Base-by-base conservation (phyloP, 1,139 yeast genomes). In the Saccharomyces hybrid region DNA sequence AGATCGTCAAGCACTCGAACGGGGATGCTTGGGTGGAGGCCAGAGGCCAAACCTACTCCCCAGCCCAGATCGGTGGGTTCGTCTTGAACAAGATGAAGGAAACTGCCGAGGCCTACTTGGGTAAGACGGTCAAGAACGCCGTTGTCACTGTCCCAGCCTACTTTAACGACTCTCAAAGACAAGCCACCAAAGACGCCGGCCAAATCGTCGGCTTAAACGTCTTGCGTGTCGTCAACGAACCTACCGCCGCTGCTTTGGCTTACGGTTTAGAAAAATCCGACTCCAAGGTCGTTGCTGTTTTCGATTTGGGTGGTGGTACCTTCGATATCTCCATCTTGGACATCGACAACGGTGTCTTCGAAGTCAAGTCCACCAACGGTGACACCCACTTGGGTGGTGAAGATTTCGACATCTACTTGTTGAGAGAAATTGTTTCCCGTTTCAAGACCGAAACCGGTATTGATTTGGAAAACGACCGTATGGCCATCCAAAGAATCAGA, bases 381-480 rank as follows among this genome's bases (percentile, higher is more conserved):
- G 96, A 88, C 75, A 88, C 96, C 68, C 96, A 88, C 75, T 82
- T 88, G 73, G 96, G 96, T 80, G 97, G 97, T 81, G 97, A 89
- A 79, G 97, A 90, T 79, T 90, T 90, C 70, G 97, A 90, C 77
- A 83, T 83, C 80, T 86, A 89, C 73, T 78, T 90, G 62, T 90
- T 90, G 64, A 84, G 86, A 76, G 88, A 89, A 78, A 86, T 90
- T 73, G 78, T 86, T 66, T 86, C 85, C 75, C 78, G 84, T 61
- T 89, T 88, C 80, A 87, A 89, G 81, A 88, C 88, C 84, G 90
- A 89, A 79, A 85, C 88, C 73, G 79, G 78, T 64, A 80, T 86
- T 65, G 97, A 90, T 72, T 78, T 89, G 62, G 70, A 86, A 61
- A 75, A 78, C 62, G 88, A 88, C 76, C 73, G 83, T 62, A 87